Evolutionary conservation across 345 rosid species (phyloP), one percentile per base, ranked within the genome.

Genomic region (Atalantia buxifolia): DNA sequence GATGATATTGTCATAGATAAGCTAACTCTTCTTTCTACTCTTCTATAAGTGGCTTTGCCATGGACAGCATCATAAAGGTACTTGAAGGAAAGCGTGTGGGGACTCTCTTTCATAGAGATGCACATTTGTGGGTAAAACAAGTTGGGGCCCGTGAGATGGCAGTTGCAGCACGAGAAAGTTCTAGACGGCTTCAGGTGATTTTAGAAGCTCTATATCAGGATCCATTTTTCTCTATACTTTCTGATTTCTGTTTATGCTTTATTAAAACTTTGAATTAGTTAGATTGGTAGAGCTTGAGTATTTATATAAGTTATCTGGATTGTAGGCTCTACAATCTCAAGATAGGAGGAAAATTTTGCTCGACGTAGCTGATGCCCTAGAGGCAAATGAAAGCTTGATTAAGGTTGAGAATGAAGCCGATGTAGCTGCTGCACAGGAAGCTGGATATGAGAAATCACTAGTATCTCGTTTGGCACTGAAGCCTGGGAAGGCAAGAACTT

Each of bases 331-430:
- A 71, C 63, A 84, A 50, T 78, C 89, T 21, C 76, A 80, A 76
- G 90, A 84, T n/a, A 84, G 92, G 81, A 89, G 73, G 68, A 83
- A 83, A 53, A 81, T 86, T 83, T 84, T 87, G 81, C 80, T 86
- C 72, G 89, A 75, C 21, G 65, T 89, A 76, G 92, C 90, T 53
- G 80, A 84, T 82, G 88, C 89, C 24, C 81, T 89, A 1, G 90
- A 87, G 76, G 88, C 86, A 66, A 89, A 87, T 79, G 88, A 85
- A 77, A 70, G 72, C 35, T 42, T 81, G 82, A 89, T 89, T 71
- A 85, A 30, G 24, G 77, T n/a, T 48, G 92, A 87, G 79, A 89
- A 89, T 83, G 89, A 89, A 71, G 89, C 87, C 66, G 92, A 89
- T 63, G 76, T 89, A 75, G 79, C 80, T 79, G 89, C 83, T 78